A percentile compares a stretch with the other conserved stretches of the same genome.
phyloP scores from a whole-genome alignment of 177 flowering plant genomes.

The Vitis hybrid region DNA sequence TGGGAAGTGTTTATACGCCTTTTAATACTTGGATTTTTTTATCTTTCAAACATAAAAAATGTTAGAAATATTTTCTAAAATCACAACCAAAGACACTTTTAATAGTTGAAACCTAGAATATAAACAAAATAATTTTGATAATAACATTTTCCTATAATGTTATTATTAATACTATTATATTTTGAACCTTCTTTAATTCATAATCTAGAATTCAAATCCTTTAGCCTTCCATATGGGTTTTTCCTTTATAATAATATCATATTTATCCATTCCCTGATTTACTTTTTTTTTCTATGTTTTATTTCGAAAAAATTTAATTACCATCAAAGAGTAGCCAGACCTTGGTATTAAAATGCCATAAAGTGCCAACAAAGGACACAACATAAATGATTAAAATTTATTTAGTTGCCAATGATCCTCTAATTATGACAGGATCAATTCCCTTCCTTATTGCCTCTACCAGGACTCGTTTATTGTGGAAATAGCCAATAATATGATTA shows the following conservation, averaged over 20 bases:
- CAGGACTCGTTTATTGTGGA: background rate
- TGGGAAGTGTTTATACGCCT: accelerated
- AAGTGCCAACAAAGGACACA: too few species aligned
- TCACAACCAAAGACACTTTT: accelerated
- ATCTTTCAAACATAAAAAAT: accelerated
- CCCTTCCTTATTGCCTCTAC: background rate
- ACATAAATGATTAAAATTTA: too few species aligned
- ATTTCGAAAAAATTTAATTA: too few species aligned
- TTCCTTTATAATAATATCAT: too few species aligned
- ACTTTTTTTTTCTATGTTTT: too few species aligned
- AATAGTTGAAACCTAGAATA: accelerated
- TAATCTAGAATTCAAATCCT: background rate
- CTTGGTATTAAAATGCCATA: too few species aligned
- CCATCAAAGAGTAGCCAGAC: too few species aligned
- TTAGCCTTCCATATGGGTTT: too few species aligned
- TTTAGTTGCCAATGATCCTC: background rate
- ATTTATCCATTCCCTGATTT: too few species aligned
- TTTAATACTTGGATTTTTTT: too few species aligned
- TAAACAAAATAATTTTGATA: background rate
- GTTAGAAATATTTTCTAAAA: accelerated
- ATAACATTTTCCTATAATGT: background rate
- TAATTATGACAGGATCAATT: background rate
- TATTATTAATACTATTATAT: background rate
- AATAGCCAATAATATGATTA: background rate
- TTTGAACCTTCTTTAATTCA: background rate